Evolutionary conservation across 2,329 filamentous ascomycete species (phyloP).

Genomic region (Penicillium sp.): DNA sequence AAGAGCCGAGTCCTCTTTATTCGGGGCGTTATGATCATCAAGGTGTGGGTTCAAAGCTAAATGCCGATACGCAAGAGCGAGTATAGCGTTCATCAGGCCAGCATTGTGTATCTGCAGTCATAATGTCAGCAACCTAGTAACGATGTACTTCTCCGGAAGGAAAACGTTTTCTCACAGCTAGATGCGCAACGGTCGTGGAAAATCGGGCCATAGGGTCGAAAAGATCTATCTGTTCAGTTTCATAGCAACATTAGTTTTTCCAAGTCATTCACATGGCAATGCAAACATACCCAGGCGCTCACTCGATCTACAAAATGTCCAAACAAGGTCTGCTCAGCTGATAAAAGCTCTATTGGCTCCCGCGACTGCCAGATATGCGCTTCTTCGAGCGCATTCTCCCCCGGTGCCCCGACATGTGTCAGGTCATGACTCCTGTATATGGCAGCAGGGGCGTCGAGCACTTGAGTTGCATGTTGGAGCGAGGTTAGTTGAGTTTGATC

Average conservation of each 20-base stretch:
- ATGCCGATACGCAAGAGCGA: constrained; percentile 28
- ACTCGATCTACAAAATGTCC: constrained; percentile 19
- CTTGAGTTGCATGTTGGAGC: constrained; percentile 18
- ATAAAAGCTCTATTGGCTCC: constrained; percentile 15
- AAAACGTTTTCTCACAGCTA: constrained; percentile 13
- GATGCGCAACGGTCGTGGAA: constrained; percentile 19
- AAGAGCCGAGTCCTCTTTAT: constrained; percentile 15
- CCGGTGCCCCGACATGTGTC: neutral
- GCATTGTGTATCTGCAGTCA: constrained; percentile 19
- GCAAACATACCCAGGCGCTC: constrained; percentile 17
- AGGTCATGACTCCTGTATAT: neutral
- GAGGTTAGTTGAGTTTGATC: constrained; percentile 1
- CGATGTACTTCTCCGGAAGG: neutral
- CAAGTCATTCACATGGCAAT: neutral
- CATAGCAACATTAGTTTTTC: neutral
- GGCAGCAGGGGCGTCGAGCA: constrained; percentile 10
- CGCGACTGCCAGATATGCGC: constrained; percentile 20
- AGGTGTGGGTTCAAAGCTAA: constrained; percentile 18
- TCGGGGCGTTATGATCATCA: constrained; percentile 3
- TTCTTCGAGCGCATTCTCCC: neutral
- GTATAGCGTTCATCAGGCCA: constrained; percentile 29
- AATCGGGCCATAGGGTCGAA: constrained; percentile 26
- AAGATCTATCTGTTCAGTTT: constrained; percentile 18
- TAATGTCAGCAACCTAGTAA: neutral
- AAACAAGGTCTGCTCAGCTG: constrained; percentile 10